phyloP scores from a whole-genome alignment of 2,329 filamentous ascomycete genomes.

The Trichophyton simii region DNA sequence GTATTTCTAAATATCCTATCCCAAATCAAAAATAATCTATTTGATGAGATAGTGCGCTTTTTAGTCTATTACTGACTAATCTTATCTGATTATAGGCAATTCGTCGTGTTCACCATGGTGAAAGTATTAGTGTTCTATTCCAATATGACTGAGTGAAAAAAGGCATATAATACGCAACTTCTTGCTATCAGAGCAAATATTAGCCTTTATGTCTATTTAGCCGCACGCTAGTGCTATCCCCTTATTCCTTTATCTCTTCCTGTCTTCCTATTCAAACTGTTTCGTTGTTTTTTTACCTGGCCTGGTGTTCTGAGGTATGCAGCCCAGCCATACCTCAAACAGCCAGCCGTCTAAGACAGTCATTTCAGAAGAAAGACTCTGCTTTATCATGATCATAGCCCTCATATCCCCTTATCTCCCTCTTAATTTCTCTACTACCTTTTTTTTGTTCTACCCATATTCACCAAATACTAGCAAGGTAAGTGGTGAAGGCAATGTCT shows the following conservation, averaged over 20 bases:
- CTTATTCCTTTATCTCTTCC: background rate
- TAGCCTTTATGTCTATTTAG: background rate
- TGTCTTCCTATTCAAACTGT: background rate
- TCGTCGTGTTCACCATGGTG: slow-evolving; percentile 88
- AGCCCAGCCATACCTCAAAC: slow-evolving; percentile 1
- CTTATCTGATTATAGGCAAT: slow-evolving; percentile 50
- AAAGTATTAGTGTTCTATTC: slow-evolving; percentile 94
- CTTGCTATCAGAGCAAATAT: background rate
- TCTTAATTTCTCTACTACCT: background rate
- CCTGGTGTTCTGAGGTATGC: background rate
- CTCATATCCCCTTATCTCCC: background rate
- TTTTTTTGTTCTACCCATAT: background rate
- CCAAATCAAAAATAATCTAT: background rate
- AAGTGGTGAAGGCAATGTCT: background rate
- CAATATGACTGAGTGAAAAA: slow-evolving; percentile 52
- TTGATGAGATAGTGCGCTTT: slow-evolving; percentile 9
- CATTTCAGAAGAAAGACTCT: slow-evolving; percentile 1
- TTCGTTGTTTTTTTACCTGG: background rate
- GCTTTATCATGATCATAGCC: background rate
- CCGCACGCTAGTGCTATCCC: background rate
- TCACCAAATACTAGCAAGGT: background rate
- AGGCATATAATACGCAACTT: background rate
- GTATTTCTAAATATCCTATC: slow-evolving; percentile 31
- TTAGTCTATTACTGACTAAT: slow-evolving; percentile 1
- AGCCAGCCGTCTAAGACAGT: background rate